Evolutionary conservation across 176 grass and related monocot species (phyloP), one percentile per base, ranked within the genome.

Genomic region (Puccinellia tenuiflora): DNA sequence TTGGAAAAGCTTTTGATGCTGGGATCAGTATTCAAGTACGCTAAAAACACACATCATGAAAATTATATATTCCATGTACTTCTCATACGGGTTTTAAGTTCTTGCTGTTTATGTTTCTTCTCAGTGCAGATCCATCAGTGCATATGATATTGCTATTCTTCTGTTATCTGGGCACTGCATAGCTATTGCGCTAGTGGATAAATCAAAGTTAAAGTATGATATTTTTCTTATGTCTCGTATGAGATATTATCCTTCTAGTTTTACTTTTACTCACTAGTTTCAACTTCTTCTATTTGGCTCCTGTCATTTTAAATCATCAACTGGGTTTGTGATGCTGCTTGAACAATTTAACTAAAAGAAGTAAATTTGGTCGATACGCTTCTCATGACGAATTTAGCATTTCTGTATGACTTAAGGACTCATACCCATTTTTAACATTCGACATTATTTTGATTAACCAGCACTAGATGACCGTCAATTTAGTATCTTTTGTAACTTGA

Each of bases 21-120:
- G 96, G 96, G 70, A 99, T 99, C 72, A 92, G 68, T 78, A 92
- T 99, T 88, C 93, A 99, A 85, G 96, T 99, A 99, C 82, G 77
- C 39, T 80, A 55, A 65, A 31, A 60, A 38, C 20, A 64, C 45
- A 9, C 14, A 81, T 35, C 33, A 48, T 83, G 29, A 78, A 85
- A 53, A 53, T 38, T 68, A 3, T 82, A 16, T 55, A 30, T 70
- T 52, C 11, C 22, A 63, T 65, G 22, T 78, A 52, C 45, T 73
- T 67, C 7, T 40, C 34, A 37, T 68, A 28, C 34, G 54, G 21
- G 42, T 76, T 91, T 91, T 59, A 70, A 83, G 56, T 53, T 89
- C 81, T 90, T 75, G 86, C 83, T 60, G 61, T 82, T 88, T 86
- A 74, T 86, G 74, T 13, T 79, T 43, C 82, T 88, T 83, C 73